phyloP scores from a whole-genome alignment of 495 filamentous ascomycete genomes.

The Podospora anserina region DNA sequence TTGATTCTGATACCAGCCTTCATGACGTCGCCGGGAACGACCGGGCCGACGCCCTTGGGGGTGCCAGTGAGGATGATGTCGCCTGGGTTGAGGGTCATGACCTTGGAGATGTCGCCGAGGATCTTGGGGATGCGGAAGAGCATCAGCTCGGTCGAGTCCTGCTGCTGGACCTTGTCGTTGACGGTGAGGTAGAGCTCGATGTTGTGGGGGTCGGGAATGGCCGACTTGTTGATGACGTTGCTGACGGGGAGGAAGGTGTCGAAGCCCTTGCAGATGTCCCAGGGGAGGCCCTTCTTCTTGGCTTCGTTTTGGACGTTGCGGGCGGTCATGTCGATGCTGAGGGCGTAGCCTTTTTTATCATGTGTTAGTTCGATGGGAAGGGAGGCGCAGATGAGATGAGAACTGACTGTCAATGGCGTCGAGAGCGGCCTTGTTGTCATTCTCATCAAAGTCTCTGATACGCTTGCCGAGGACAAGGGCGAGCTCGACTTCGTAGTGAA shows the following conservation, averaged over 20 bases:
- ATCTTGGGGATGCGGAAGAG: slow-evolving; percentile 84
- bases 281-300: slow-evolving; percentile 95
- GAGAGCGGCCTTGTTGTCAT: slow-evolving; percentile 59
- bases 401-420: slow-evolving; percentile 57
- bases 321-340: slow-evolving; percentile 90
- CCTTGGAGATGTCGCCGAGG: slow-evolving; percentile 82
- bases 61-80: slow-evolving; percentile 94
- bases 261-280: slow-evolving; percentile 93
- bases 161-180: slow-evolving; percentile 68
- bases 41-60: slow-evolving; percentile 89
- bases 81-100: slow-evolving; percentile 91
- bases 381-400: not conserved
- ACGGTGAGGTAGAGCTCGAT: slow-evolving; percentile 80
- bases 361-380: not conserved
- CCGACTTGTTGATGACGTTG: slow-evolving; percentile 68
- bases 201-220: slow-evolving; percentile 82
- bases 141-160: slow-evolving; percentile 88
- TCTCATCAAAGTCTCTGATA: slow-evolving; percentile 66
- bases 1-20: slow-evolving; percentile 74
- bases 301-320: slow-evolving; percentile 92
- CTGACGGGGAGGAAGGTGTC: slow-evolving; percentile 92
- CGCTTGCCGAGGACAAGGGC: slow-evolving; percentile 79
- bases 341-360: slow-evolving; percentile 65
- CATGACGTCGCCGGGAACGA: slow-evolving; percentile 85
- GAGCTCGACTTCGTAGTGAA: slow-evolving; percentile 96